Conservation (phyloP, 2,329 filamentous ascomycete genomes). For the Harringtonia lauricola region DNA sequence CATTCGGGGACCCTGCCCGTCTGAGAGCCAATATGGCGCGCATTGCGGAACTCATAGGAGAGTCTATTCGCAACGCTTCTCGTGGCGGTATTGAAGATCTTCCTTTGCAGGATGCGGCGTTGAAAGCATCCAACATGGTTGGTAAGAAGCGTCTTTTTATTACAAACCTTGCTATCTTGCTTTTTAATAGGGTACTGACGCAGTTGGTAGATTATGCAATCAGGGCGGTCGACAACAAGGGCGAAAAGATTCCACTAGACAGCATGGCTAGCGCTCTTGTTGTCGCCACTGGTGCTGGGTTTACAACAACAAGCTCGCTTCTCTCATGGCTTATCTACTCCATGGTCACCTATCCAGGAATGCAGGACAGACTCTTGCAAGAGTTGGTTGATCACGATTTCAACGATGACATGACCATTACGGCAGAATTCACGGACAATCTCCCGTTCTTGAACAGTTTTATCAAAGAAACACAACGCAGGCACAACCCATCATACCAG, state of each 20-base stretch:
- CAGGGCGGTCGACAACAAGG: conserved; percentile 41
- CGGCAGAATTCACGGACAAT: conserved; percentile 33
- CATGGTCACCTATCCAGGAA: conserved; percentile 39
- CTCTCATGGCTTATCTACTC: conserved; percentile 48
- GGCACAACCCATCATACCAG: conserved; percentile 51
- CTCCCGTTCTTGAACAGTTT: conserved; percentile 44
- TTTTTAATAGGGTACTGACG: not conserved
- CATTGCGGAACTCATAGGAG: conserved; percentile 24
- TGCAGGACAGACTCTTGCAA: conserved; percentile 45
- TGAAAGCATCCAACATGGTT: conserved; percentile 32
- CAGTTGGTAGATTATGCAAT: conserved; percentile 39
- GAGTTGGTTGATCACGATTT: conserved; percentile 41
- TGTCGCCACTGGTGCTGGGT: conserved; percentile 45
- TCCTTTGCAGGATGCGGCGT: conserved; percentile 34
- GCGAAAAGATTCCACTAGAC: conserved; percentile 38
- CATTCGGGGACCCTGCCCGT: conserved; percentile 43
- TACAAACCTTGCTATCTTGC: not conserved
- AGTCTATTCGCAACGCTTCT: conserved; percentile 25
- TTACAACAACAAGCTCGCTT: conserved; percentile 47
- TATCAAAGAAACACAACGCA: conserved; percentile 49
- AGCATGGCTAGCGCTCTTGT: conserved; percentile 29
- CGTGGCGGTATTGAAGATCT: conserved; percentile 25
- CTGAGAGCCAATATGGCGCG: conserved; percentile 23
- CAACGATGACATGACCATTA: conserved; percentile 29
- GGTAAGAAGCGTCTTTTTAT: conserved; percentile 9